A percentile compares a stretch with the other conserved stretches of the same genome.
These are phyloP conservation scores for Zymoseptoria pseudotritici DNA, from an alignment of 2,329 filamentous ascomycete species.

Conservation along the genomic window DNA sequence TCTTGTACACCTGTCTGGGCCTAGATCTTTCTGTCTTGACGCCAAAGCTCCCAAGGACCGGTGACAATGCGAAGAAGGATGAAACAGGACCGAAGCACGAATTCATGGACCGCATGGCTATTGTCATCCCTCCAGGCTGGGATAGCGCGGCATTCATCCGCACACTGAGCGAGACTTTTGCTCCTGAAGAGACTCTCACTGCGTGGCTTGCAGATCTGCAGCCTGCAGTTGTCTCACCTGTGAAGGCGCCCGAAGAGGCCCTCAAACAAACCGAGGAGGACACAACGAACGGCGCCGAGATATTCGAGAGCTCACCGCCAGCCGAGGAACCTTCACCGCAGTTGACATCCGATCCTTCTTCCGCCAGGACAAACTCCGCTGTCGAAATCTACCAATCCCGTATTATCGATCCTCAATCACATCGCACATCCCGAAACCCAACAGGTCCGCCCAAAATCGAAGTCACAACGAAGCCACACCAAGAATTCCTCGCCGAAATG, in stretches of 20 bases:
- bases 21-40: slow-evolving; percentile 25
- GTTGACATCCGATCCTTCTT: slow-evolving; percentile 10
- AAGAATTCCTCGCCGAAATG: slow-evolving; percentile 30
- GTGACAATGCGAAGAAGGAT: slow-evolving; percentile 19
- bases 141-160: slow-evolving; percentile 97
- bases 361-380: slow-evolving; percentile 20
- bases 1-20: slow-evolving; percentile 77
- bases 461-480: slow-evolving; percentile 28
- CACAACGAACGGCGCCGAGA: slow-evolving; percentile 21
- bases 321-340: slow-evolving; percentile 16
- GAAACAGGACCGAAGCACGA: slow-evolving; percentile 61
- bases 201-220: slow-evolving; percentile 53
- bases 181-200: slow-evolving; percentile 76
- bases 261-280: slow-evolving; percentile 16
- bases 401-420: slow-evolving; percentile 28
- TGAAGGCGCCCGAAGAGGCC: slow-evolving; percentile 16
- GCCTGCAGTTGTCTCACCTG: slow-evolving; percentile 49
- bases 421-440: slow-evolving; percentile 12
- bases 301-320: slow-evolving; percentile 23
- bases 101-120: slow-evolving; percentile 63
- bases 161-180: slow-evolving; percentile 82
- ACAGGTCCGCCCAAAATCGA: slow-evolving; percentile 26
- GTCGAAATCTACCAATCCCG: slow-evolving; percentile 24
- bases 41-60: slow-evolving; percentile 51
- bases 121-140: slow-evolving; percentile 93